Evolutionary conservation across 768 basidiomycete species (phyloP), one percentile per base, ranked within the genome.

Genomic region (Pholiota conissans): DNA sequence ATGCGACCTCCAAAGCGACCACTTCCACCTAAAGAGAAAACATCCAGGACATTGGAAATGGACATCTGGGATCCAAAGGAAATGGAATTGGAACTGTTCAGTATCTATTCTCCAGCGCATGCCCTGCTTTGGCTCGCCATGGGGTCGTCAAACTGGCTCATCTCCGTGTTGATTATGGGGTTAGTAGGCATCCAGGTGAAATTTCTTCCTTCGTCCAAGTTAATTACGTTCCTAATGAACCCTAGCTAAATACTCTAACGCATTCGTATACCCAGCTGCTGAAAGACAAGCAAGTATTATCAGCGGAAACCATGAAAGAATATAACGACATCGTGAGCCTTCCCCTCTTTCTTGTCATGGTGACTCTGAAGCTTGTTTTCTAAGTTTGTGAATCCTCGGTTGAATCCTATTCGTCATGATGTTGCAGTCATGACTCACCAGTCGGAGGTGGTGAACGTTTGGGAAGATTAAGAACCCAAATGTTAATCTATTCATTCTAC

Each of bases 381-480:
- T 40, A 58, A 94, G 91, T 94, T 91, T 67, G 92, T 94, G 3
- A 84, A 89, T 63, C 93, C 92, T n/a, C 83, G 86, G 59, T 71
- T 91, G 59, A 87, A 90, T 64, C 88, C 88, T 6, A 76, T 93
- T 20, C 83, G 89, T 28, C 83, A 78, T 57, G 92, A 94, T 61
- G 90, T 84, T 1, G 85, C 87, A 3, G 88, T 91, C 26, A 92
- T 91, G 91, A 94, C 92, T 2, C 86, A 92, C 69, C 79, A 94
- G 66, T 83, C 89, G 1, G 92, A 94, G 76, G 79, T 91, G 60
- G 81, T 90, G 8, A 78, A 82, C 61, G 63, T 82, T 28, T 84
- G 79, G 81, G 80, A 84, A 58, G 74, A 80, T 7, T 63, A 57
- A 60, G 42, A 18, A 40, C 39, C n/a, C n/a, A n/a, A n/a, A 35